These are phyloP conservation scores for Triadica sebifera DNA, from an alignment of 345 rosid species.

Conservation along the genomic window DNA sequence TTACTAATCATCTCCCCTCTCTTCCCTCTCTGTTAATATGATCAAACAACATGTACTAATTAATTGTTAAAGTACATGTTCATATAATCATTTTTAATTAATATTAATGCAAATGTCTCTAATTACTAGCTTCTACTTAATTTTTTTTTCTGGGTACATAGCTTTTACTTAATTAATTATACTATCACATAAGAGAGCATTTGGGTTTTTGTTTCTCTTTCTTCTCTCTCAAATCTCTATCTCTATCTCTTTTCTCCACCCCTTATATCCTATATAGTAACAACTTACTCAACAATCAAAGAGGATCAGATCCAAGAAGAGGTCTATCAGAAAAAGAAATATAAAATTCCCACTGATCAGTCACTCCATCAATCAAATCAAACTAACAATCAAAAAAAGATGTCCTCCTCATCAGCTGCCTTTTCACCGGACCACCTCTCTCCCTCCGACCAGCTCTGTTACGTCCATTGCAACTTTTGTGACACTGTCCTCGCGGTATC, in stretches of 20 bases:
- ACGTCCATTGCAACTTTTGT: slow-evolving; percentile 93
- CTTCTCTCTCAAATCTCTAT: neutral
- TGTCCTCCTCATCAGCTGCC: slow-evolving; percentile 69
- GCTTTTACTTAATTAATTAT: slow-evolving; percentile 21
- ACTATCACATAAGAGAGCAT: slow-evolving; percentile 16
- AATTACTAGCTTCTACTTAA: neutral
- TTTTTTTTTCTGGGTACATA: too few relatives aligned
- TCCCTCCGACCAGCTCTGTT: slow-evolving; percentile 95
- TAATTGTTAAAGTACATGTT: too few relatives aligned
- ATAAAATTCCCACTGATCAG: slow-evolving; percentile 48
- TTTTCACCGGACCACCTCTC: slow-evolving; percentile 88
- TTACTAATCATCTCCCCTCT: neutral
- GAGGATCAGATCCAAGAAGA: slow-evolving; percentile 59
- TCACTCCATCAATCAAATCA: slow-evolving; percentile 84
- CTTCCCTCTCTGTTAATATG: slow-evolving; percentile 1
- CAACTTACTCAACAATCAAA: slow-evolving; percentile 50
- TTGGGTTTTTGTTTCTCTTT: slow-evolving; percentile 6
- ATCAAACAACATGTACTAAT: too few relatives aligned
- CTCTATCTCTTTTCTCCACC: slow-evolving; percentile 5
- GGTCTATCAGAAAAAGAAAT: slow-evolving; percentile 13
- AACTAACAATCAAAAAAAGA: slow-evolving; percentile 21
- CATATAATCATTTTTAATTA: too few relatives aligned
- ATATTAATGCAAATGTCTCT: too few relatives aligned
- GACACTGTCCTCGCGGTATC: slow-evolving; percentile 88
- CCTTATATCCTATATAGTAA: slow-evolving; percentile 1